A percentile compares a stretch with the other conserved stretches of the same genome.
These are phyloP conservation scores for Colletotrichum filicis DNA, from an alignment of 2,329 filamentous ascomycete species.

Conservation along the genomic window DNA sequence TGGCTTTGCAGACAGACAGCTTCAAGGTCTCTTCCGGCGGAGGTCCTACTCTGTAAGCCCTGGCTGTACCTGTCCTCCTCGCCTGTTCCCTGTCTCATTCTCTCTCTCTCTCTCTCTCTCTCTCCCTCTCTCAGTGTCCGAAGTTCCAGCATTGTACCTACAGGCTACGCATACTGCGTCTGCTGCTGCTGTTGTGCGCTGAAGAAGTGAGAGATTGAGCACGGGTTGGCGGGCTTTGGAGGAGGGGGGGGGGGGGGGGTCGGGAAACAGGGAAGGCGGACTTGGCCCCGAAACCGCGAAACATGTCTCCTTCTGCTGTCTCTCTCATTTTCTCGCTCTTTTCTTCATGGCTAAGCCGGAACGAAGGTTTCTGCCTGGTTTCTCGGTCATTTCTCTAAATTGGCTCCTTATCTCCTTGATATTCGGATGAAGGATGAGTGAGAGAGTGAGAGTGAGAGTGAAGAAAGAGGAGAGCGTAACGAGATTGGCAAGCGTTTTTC, in stretches of 20 bases:
- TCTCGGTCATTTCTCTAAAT: background rate
- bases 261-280: background rate
- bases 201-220: background rate
- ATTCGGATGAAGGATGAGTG: background rate
- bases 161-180: background rate
- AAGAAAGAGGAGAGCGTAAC: background rate
- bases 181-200: background rate
- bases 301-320: background rate
- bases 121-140: background rate
- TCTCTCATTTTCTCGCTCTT: background rate
- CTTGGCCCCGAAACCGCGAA: background rate
- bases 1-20: slow-evolving; percentile 7
- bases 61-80: background rate
- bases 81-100: background rate
- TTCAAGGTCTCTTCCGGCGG: background rate
- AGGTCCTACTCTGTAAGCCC: background rate
- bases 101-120: background rate
- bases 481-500: background rate
- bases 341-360: background rate
- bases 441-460: background rate
- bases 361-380: background rate
- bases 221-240: too few relatives aligned
- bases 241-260: background rate
- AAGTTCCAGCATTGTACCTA: background rate
- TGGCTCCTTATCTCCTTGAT: background rate